Conservation (phyloP, 768 basidiomycete species). For the Collybia sordida region DNA sequence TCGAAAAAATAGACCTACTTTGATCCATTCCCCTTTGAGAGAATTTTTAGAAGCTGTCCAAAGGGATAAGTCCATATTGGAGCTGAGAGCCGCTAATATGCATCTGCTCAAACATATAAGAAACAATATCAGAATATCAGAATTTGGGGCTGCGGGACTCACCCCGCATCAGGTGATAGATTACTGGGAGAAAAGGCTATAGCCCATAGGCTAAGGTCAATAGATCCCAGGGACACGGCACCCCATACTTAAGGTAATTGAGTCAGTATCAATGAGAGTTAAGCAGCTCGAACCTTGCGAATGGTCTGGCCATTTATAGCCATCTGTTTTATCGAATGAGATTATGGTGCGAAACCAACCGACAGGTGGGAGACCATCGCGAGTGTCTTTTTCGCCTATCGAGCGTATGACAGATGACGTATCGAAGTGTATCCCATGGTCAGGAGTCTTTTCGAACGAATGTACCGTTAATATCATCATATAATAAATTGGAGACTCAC, state of each 20-base stretch:
- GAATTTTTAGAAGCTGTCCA: constrained; percentile 69
- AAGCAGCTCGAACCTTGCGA: constrained; percentile 39
- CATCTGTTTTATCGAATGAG: constrained; percentile 47
- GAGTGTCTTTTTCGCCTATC: constrained; percentile 25
- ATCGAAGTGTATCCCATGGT: constrained; percentile 70
- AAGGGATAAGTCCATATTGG: constrained; percentile 73
- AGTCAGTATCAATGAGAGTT: not conserved
- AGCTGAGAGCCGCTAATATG: constrained; percentile 63
- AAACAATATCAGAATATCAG: not conserved
- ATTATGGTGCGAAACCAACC: constrained; percentile 79
- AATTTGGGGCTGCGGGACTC: constrained; percentile 11
- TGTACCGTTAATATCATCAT: not conserved
- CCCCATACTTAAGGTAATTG: constrained; percentile 58
- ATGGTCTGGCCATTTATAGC: constrained; percentile 46
- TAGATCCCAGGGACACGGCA: constrained; percentile 64
- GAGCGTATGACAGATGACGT: constrained; percentile 50
- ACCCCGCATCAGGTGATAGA: constrained; percentile 62
- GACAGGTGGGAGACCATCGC: constrained; percentile 34
- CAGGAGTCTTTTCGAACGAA: constrained; percentile 56
- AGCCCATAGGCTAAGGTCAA: constrained; percentile 62
- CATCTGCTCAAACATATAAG: constrained; percentile 42
- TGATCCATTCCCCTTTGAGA: constrained; percentile 72
- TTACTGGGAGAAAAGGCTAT: constrained; percentile 70
- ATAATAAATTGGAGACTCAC: constrained; percentile 33
- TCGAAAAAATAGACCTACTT: constrained; percentile 32